Percentiles rank a stretch among this genome's conserved stretches.
These are phyloP conservation scores for Carex scoparia DNA, from an alignment of 176 grass and related monocot species.

Conservation along the genomic window DNA sequence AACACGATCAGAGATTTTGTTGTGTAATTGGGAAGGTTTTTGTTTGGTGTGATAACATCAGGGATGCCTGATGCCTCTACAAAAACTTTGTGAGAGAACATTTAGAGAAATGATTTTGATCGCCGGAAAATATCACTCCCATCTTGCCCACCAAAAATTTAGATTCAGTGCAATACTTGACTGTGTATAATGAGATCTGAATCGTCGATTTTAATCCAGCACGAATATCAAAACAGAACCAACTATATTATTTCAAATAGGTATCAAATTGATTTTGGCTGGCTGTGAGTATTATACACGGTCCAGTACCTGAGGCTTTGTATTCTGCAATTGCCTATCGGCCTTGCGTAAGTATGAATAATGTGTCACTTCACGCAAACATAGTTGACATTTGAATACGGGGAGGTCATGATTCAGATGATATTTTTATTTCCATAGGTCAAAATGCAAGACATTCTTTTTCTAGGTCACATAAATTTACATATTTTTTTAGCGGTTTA, in stretches of 20 bases:
- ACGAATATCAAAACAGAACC: no score
- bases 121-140: neutral
- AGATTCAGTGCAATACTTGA: no score
- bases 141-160: neutral
- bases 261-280: no score
- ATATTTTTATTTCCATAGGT: neutral
- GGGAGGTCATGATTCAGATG: neutral
- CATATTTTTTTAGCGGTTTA: neutral
- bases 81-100: neutral
- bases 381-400: no score
- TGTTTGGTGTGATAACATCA: neutral
- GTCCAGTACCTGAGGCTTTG: no score
- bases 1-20: constrained; percentile 16
- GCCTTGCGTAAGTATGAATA: neutral
- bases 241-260: no score
- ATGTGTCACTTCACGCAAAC: neutral
- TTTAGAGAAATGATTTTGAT: neutral
- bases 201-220: no score
- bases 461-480: neutral
- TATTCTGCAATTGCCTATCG: no score
- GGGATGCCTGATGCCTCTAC: neutral
- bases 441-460: neutral
- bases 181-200: no score
- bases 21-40: neutral
- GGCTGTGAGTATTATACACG: no score